A percentile compares a stretch with the other conserved stretches of the same genome.
These are phyloP conservation scores for Pyrus pyrifolia DNA, from an alignment of 306 rosid species.

Conservation along the genomic window DNA sequence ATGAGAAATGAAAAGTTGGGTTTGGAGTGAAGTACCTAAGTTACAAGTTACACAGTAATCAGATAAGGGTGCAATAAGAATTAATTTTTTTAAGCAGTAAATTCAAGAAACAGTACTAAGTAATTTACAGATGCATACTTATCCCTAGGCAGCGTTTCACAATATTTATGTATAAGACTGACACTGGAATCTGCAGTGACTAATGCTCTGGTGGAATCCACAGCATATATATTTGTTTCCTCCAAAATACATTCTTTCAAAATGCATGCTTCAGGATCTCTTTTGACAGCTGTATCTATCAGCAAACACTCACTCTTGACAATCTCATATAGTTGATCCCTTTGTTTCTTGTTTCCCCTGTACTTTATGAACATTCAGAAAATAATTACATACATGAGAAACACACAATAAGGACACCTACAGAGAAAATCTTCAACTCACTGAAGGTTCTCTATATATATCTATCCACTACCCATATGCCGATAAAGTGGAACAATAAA, in stretches of 20 bases:
- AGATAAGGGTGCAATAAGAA: conserved; percentile 13
- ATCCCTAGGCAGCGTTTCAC: conserved; percentile 62
- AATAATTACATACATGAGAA: neutral
- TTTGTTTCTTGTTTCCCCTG: conserved; percentile 78
- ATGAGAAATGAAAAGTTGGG: conserved; percentile 42
- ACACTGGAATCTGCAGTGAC: conserved; percentile 66
- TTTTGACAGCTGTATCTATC: conserved; percentile 53
- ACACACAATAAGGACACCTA: neutral
- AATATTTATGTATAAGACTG: conserved; percentile 50
- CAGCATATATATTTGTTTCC: conserved; percentile 41
- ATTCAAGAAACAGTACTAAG: conserved; percentile 4
- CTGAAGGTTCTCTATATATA: neutral
- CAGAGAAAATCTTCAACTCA: neutral
- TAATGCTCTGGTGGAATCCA: conserved; percentile 68
- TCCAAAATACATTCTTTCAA: conserved; percentile 24
- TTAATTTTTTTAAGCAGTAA: neutral
- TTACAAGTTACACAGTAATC: conserved; percentile 19
- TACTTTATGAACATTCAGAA: conserved; percentile 3
- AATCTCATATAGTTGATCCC: conserved; percentile 63
- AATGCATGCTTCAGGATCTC: conserved; percentile 35
- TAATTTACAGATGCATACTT: conserved; percentile 38
- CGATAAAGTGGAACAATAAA: conserved; percentile 10
- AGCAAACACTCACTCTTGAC: conserved; percentile 68
- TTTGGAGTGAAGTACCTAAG: conserved; percentile 50
- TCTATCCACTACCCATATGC: neutral